Percentiles rank a stretch among this genome's conserved stretches.
Conservation (phyloP, 768 basidiomycete genomes). For the Cystofilobasidium macerans region DNA sequence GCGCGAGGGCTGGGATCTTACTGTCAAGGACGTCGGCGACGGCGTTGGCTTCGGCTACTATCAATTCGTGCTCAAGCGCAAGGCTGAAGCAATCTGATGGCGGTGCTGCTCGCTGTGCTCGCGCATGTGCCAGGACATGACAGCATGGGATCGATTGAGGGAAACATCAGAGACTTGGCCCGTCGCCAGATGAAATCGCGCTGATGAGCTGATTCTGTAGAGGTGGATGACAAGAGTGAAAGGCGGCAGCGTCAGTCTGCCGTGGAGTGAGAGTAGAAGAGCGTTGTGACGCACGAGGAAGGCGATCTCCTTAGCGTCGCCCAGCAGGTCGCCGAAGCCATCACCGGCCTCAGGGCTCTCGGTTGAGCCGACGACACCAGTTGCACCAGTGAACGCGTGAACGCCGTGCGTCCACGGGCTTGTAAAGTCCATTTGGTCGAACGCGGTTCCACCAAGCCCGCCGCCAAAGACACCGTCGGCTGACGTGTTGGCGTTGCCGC, state of each 20-base stretch:
- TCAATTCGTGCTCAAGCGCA: neutral
- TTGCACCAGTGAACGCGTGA: conserved; percentile 7
- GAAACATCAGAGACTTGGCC: neutral
- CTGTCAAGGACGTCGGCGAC: neutral
- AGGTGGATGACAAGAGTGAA: neutral
- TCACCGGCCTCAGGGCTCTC: conserved; percentile 8
- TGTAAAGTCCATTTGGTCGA: conserved; percentile 4
- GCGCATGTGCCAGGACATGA: neutral
- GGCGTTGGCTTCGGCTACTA: conserved; percentile 9
- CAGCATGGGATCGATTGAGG: no score
- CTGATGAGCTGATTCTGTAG: conserved; percentile 23
- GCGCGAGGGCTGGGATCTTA: conserved; percentile 34
- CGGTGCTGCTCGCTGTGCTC: neutral
- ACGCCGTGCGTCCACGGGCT: conserved; percentile 6
- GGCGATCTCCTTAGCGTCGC: conserved; percentile 6
- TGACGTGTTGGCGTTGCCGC: neutral
- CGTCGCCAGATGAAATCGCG: conserved; percentile 23
- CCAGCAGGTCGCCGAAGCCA: conserved; percentile 8
- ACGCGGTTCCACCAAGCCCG: neutral
- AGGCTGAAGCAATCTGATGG: neutral
- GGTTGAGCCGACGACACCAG: neutral
- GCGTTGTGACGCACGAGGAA: conserved; percentile 3
- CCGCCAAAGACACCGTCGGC: conserved; percentile 2
- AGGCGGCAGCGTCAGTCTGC: neutral
- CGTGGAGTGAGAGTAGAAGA: neutral